These are phyloP conservation scores for Parsonsia alboflavescens DNA, from an alignment of 257 asterid species.

Conservation along the genomic window DNA sequence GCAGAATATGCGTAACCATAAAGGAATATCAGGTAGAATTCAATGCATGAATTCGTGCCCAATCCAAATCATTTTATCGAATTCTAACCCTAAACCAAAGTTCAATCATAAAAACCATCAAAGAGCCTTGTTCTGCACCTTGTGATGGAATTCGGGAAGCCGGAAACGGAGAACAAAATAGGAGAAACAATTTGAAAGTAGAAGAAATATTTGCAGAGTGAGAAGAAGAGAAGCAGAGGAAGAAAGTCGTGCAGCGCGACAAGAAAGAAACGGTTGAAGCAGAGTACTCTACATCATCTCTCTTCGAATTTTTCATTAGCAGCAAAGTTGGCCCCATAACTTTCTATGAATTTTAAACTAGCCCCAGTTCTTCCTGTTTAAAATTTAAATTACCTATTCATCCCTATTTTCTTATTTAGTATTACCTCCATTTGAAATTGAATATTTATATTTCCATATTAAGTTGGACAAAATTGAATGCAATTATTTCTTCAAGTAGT, in stretches of 20 bases:
- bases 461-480: no score
- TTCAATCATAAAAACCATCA: background rate
- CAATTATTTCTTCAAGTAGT: no score
- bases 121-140: background rate
- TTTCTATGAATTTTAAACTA: background rate
- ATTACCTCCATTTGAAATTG: no score
- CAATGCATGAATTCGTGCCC: background rate
- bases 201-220: background rate
- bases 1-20: background rate
- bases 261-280: background rate
- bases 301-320: no score
- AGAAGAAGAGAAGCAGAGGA: background rate
- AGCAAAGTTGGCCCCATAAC: background rate
- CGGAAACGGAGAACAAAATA: background rate
- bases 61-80: background rate
- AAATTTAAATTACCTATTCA: no score
- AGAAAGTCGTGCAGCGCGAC: background rate
- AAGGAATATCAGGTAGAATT: background rate
- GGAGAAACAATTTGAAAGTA: background rate
- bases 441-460: no score
- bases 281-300: background rate
- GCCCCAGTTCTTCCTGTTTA: background rate
- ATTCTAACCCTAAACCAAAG: constrained; percentile 9
- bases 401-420: no score
- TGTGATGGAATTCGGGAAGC: background rate